Conservation (phyloP, 2,329 filamentous ascomycete species). For the Penicillium sp. region DNA sequence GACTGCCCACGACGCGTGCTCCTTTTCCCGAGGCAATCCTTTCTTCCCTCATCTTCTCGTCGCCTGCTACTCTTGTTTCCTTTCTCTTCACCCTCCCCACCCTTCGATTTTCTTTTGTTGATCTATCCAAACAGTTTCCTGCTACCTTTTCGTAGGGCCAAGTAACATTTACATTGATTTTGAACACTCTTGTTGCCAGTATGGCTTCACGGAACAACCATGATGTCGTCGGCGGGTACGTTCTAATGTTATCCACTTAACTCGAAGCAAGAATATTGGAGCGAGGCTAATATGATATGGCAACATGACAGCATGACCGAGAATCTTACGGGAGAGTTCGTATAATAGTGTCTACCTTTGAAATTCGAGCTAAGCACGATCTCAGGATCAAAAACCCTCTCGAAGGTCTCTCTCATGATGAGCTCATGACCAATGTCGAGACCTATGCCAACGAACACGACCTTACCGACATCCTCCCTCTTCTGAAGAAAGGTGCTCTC, state of each 20-base stretch:
- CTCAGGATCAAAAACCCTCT: conserved; percentile 26
- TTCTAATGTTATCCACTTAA: not conserved
- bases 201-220: conserved; percentile 7
- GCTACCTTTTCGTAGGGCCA: not conserved
- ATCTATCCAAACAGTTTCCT: too few relatives aligned
- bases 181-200: not conserved
- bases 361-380: not conserved
- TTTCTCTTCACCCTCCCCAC: not conserved
- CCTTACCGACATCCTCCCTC: conserved; percentile 58
- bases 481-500: conserved; percentile 60
- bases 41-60: not conserved
- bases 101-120: not conserved
- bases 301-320: conserved; percentile 19
- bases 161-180: not conserved
- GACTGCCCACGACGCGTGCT: not conserved
- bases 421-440: conserved; percentile 21
- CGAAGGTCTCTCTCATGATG: conserved; percentile 15
- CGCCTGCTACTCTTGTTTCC: not conserved
- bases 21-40: not conserved
- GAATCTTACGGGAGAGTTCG: conserved; percentile 27
- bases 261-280: not conserved
- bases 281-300: not conserved
- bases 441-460: conserved; percentile 57
- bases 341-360: not conserved
- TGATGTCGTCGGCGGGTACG: conserved; percentile 16